Percentiles rank a stretch among this genome's conserved stretches.
phyloP scores from a whole-genome alignment of 2,329 filamentous ascomycete genomes.

The Epichloe aotearoae region DNA sequence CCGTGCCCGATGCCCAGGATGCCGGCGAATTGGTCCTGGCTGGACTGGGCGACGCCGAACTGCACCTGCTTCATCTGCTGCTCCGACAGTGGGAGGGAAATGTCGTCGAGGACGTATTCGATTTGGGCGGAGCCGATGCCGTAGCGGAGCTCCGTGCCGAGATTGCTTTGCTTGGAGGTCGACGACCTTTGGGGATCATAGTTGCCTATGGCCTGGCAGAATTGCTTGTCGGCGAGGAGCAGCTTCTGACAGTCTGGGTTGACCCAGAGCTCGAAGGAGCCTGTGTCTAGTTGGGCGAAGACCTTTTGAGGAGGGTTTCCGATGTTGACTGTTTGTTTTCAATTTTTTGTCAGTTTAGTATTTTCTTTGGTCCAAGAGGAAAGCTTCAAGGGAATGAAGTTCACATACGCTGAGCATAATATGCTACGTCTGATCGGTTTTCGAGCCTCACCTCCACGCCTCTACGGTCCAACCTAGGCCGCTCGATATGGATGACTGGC shows the following conservation, averaged over 20 bases:
- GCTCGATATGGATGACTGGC: constrained; percentile 17
- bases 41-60: constrained; percentile 49
- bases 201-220: constrained; percentile 32
- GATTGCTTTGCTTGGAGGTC: constrained; percentile 19
- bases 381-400: neutral
- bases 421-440: constrained; percentile 39
- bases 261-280: constrained; percentile 48
- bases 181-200: constrained; percentile 31
- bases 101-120: constrained; percentile 34
- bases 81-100: constrained; percentile 27
- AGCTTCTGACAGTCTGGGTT: constrained; percentile 46
- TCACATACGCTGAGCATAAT: constrained; percentile 34
- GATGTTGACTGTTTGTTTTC: constrained; percentile 32
- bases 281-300: constrained; percentile 44
- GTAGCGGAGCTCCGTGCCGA: constrained; percentile 31
- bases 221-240: constrained; percentile 23
- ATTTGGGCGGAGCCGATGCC: constrained; percentile 39
- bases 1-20: constrained; percentile 69
- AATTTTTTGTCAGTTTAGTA: neutral
- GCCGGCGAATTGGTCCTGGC: constrained; percentile 34
- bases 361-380: too few species aligned
- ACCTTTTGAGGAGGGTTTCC: constrained; percentile 41
- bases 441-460: constrained; percentile 31
- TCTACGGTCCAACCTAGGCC: constrained; percentile 24
- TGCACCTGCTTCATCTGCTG: constrained; percentile 34